phyloP scores from a whole-genome alignment of 2,329 filamentous ascomycete species.

The Curvularia eragrostidis region DNA sequence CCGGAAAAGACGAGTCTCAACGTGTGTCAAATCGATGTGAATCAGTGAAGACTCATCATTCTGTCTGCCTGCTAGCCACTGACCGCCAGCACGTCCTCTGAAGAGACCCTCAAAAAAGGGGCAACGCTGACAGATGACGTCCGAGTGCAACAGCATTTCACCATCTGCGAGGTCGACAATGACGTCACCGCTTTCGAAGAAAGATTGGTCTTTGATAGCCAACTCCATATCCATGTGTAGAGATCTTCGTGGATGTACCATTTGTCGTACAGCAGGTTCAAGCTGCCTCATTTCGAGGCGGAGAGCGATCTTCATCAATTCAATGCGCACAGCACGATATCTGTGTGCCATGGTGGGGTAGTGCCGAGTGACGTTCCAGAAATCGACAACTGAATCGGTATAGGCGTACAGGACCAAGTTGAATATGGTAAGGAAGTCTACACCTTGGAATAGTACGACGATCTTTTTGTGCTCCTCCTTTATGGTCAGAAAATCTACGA shows the following conservation, averaged over 20 bases:
- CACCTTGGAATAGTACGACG: constrained; percentile 69
- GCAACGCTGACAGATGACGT: constrained; percentile 80
- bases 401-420: constrained; percentile 84
- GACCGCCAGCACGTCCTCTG: constrained; percentile 81
- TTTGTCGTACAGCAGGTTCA: constrained; percentile 78
- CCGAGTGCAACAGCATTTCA: constrained; percentile 73
- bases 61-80: constrained; percentile 80
- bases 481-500: constrained; percentile 68
- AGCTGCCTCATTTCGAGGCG: constrained; percentile 73
- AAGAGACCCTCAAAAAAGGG: constrained; percentile 94
- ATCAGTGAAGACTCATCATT: constrained; percentile 60
- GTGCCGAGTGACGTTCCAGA: constrained; percentile 80
- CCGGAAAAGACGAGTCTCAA: constrained; percentile 74
- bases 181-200: constrained; percentile 81
- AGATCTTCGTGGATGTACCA: constrained; percentile 68
- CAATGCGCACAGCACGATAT: constrained; percentile 79
- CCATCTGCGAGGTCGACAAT: constrained; percentile 80
- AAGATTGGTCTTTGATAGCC: constrained; percentile 71
- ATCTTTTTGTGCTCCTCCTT: constrained; percentile 59
- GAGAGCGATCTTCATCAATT: constrained; percentile 85
- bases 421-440: constrained; percentile 80
- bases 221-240: constrained; percentile 73
- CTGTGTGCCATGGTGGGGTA: constrained; percentile 70
- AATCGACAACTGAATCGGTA: constrained; percentile 78
- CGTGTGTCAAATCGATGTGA: constrained; percentile 81